Conservation (phyloP, 1,284 basidiomycete genomes). For the Trichosporon sp. region DNA sequence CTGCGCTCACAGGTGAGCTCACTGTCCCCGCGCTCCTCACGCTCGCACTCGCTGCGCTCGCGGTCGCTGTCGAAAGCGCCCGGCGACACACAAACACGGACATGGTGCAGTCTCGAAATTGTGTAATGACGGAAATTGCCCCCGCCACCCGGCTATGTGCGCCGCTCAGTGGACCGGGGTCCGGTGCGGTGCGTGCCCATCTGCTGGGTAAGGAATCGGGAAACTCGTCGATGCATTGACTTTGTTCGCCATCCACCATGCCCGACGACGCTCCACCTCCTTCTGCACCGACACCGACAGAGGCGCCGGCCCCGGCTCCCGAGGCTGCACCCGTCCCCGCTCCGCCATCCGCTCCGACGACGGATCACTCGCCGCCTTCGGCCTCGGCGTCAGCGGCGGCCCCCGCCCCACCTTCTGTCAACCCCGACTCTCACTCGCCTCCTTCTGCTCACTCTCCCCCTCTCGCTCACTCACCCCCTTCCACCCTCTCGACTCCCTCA, state of each 20-base stretch:
- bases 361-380: not conserved
- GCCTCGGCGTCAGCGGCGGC: not conserved
- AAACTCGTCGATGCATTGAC: not conserved
- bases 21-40: no score
- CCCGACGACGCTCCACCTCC: slow-evolving; percentile 37
- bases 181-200: not conserved
- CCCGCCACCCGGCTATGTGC: not conserved
- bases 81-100: not conserved
- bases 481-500: not conserved
- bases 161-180: no score
- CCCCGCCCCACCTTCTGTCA: no score
- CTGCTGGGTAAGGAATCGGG: not conserved
- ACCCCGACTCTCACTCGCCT: not conserved
- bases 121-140: not conserved
- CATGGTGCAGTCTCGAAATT: not conserved
- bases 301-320: slow-evolving; percentile 6
- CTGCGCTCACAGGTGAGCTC: not conserved
- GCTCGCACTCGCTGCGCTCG: not conserved
- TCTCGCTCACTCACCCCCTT: not conserved
- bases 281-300: slow-evolving; percentile 27
- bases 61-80: not conserved
- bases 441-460: not conserved
- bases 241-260: slow-evolving; percentile 26
- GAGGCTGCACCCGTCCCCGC: slow-evolving; percentile 11
- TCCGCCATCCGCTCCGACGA: not conserved